phyloP scores from a whole-genome alignment of 345 rosid species.

The Chamaenerion angustifolium region DNA sequence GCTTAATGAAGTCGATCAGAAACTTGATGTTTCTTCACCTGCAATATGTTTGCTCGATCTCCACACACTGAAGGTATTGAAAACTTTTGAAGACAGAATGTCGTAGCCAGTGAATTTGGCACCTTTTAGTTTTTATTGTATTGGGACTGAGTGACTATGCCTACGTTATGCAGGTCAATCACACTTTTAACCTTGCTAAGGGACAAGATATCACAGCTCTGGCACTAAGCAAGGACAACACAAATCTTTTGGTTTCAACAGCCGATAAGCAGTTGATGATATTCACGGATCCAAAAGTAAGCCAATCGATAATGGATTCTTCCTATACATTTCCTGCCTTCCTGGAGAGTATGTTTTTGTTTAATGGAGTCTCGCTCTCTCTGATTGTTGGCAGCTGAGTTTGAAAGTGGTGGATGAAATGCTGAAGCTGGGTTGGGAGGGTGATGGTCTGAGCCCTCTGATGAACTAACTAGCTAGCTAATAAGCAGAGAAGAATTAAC shows the following conservation, averaged over 20 bases:
- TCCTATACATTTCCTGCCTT: too few relatives aligned
- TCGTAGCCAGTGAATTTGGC: too few relatives aligned
- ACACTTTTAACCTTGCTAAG: slow-evolving; percentile 49
- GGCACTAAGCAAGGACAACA: slow-evolving; percentile 67
- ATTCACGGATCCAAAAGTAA: slow-evolving; percentile 93
- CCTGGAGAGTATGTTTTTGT: not conserved
- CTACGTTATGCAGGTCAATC: slow-evolving; percentile 45
- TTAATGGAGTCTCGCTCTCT: not conserved
- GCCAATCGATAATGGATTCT: slow-evolving; percentile 10
- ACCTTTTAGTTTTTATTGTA: too few relatives aligned
- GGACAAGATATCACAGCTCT: slow-evolving; percentile 80
- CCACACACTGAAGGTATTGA: slow-evolving; percentile 57
- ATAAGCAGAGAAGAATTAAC: too few relatives aligned
- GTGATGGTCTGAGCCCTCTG: slow-evolving; percentile 57
- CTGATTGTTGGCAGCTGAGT: slow-evolving; percentile 52
- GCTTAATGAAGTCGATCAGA: slow-evolving; percentile 24
- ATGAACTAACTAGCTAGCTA: slow-evolving; percentile 21
- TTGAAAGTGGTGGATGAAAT: slow-evolving; percentile 81
- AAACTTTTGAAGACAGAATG: not conserved
- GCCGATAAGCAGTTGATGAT: slow-evolving; percentile 77
- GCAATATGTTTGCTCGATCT: slow-evolving; percentile 77
- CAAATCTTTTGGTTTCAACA: slow-evolving; percentile 87
- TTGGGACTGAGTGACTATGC: too few relatives aligned
- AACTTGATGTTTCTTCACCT: slow-evolving; percentile 45
- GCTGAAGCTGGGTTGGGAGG: slow-evolving; percentile 99